Evolutionary conservation across 148 eudicot genomes (phyloP), one percentile per base, ranked within the genome.

Genomic region (Gaultheria prostrata): DNA sequence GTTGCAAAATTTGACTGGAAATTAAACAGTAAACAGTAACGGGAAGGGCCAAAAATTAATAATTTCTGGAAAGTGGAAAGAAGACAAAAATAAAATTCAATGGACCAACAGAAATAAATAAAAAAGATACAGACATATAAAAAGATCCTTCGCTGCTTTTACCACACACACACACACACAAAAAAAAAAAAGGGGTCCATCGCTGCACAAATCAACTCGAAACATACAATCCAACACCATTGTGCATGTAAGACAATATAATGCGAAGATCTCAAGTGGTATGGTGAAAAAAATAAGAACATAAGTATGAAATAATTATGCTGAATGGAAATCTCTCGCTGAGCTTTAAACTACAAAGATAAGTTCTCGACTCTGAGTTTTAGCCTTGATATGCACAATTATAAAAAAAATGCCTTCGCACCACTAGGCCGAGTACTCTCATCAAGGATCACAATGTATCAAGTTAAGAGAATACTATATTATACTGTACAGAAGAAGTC

Each of bases 1-100:
- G 99, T 97, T 8, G 99, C 99, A 85, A 97, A 97, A 87, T 97
- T 97, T 76, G 99, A 97, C 99, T 97, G 91, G 67, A 86, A 33
- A 76, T 51, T 35, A 43, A 79, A n/a, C 43, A 39, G 43, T 12
- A 48, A 26, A 43, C n/a, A 57, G 20, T 30, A 54, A 61, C 18
- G 11, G 26, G 46, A 45, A 32, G 77, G 77, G 9, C 50, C 71
- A 81, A 24, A 17, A 77, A 56, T 24, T 30, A 63, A 8, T 57
- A 43, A 15, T 12, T 28, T 77, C 46, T 51, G 48, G 21, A 30
- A 51, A 3, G 50, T 72, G n/a, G 39, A 9, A 21, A 70, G 30
- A 63, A 24, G 39, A 26, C 12, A 63, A 30, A 69, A 49, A 46
- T 26, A 65, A 63, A 79, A 33, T 1, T 57, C 39, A 50, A 21